Evolutionary conservation across 805 yeast genomes (phyloP), one percentile per base, ranked within the genome.

Genomic region (Helenozyma rhizophorensis): DNA sequence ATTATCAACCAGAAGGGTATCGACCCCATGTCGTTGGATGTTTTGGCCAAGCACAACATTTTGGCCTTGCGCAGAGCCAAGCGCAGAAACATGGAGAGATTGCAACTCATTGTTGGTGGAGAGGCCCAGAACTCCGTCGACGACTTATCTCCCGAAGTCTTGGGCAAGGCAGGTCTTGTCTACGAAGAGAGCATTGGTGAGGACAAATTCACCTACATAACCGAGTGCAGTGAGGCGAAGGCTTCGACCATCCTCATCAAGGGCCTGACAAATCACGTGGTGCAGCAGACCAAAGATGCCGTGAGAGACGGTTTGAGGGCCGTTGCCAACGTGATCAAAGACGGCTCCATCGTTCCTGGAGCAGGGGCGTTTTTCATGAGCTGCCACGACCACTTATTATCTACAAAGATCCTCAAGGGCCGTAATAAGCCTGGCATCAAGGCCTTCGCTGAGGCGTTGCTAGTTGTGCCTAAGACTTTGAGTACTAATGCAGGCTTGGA

Each of bases 81-180:
- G 71, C 80, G 99, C 70, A 83, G 99, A 68, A 93, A 93, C 63
- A 90, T 93, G 98, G 99, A 93, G 68, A 80, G 99, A 58, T 72
- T 93, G 56, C 99, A 93, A 65, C 73, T 93, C 40, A 87, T 88
- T 33, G 85, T 95, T 43, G 98, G 97, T 19, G 99, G 98, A 50
- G 93, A 83, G 56, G 97, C 97, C 7, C 97, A 90, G 65, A 93
- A 93, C 63, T 83, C 96, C 10, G 97, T 89, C 28, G 99, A 93
- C 53, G 97, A 90, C 57, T 72, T 93, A 51, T 53, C 81, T 5
- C 87, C 94, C 4, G 74, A 70, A 2, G 70, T 86, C 5, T 71
- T 93, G 40, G 99, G 99, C 15, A 81, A 62, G 56, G 86, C 96
- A 11, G 97, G 97, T 13, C 69, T 76, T 35, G 95, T 93, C 8